Percentiles rank a stretch among this genome's conserved stretches.
These are phyloP conservation scores for Apophysomyces ossiformis DNA, from an alignment of 371 early-diverging fungal genomes.

Conservation along the genomic window DNA sequence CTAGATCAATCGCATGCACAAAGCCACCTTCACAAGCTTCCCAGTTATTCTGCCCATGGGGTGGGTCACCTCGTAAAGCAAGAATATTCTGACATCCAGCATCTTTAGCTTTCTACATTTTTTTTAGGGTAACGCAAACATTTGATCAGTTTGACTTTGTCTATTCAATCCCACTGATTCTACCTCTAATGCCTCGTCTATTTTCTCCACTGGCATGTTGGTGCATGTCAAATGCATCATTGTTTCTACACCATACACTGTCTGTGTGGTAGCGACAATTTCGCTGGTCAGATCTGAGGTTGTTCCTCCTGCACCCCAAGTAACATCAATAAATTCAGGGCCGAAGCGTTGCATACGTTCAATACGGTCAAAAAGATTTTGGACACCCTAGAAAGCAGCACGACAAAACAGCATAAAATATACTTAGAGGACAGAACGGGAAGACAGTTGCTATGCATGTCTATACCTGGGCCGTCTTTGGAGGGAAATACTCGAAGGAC, in stretches of 20 bases:
- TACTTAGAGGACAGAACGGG: conserved; percentile 2
- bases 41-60: conserved; percentile 84
- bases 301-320: conserved; percentile 96
- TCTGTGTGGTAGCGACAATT: conserved; percentile 87
- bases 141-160: not conserved
- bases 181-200: conserved; percentile 82
- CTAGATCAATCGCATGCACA: conserved; percentile 83
- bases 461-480: conserved; percentile 84
- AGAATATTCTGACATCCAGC: conserved; percentile 95
- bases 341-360: conserved; percentile 91
- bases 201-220: conserved; percentile 89
- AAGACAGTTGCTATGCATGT: conserved; percentile 7
- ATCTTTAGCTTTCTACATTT: conserved; percentile 64
- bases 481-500: conserved; percentile 98
- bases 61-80: conserved; percentile 95
- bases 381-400: conserved; percentile 56
- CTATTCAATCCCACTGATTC: not conserved
- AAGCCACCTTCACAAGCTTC: conserved; percentile 83
- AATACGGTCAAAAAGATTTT: conserved; percentile 81
- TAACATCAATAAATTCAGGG: conserved; percentile 95
- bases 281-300: conserved; percentile 88
- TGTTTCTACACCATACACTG: conserved; percentile 92
- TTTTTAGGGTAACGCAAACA: not conserved
- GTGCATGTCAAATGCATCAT: conserved; percentile 98
- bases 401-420: not conserved